Percentiles rank a stretch among this genome's conserved stretches.
Evolutionary conservation across 2,329 filamentous ascomycete species (phyloP).

Genomic region (Colletotrichum zoysiae): DNA sequence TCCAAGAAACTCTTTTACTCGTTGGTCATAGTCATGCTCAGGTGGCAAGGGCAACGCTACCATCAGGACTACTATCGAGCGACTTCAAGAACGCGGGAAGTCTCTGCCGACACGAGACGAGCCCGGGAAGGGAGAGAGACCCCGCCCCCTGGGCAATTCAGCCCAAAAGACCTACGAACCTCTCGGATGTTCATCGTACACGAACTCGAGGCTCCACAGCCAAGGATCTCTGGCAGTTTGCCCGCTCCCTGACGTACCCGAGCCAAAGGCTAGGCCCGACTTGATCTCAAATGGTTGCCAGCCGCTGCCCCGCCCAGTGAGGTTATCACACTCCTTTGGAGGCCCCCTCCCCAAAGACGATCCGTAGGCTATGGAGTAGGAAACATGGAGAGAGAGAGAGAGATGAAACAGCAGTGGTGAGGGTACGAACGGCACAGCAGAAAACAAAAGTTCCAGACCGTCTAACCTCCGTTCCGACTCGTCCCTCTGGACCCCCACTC

Average conservation of each 20-base stretch:
- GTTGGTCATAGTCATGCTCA: no score
- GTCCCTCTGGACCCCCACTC: neutral
- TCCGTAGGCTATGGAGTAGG: neutral
- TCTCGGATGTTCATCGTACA: neutral
- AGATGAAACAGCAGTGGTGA: neutral
- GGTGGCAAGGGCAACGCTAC: neutral
- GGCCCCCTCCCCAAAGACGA: no score
- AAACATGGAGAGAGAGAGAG: neutral
- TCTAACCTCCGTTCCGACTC: neutral
- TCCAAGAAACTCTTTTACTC: neutral
- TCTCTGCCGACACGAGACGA: no score
- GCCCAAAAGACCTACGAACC: neutral
- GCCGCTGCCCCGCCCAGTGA: no score
- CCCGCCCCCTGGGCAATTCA: no score
- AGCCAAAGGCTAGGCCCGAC: neutral
- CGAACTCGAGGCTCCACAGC: neutral
- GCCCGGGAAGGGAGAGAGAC: neutral
- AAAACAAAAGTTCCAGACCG: neutral
- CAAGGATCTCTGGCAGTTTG: neutral
- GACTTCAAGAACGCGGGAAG: neutral
- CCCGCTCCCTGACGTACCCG: neutral
- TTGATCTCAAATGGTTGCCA: neutral
- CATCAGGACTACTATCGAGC: neutral
- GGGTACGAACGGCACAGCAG: neutral
- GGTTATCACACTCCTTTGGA: neutral